Base-by-base conservation (phyloP, 148 eudicot genomes). In the Camellia sinensis region DNA sequence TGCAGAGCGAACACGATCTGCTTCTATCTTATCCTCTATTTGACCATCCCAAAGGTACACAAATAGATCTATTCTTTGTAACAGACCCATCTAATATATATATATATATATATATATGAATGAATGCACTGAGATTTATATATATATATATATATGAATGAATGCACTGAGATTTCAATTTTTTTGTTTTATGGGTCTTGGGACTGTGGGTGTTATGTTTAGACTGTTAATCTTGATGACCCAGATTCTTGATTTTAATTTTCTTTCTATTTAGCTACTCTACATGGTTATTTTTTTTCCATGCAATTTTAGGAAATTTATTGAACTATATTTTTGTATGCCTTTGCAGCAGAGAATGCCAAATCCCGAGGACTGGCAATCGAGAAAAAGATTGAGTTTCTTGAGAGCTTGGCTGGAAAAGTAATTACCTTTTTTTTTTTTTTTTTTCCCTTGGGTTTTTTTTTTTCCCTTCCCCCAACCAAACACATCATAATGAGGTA, bases 301-400 rank as follows among this genome's bases (percentile, higher is more conserved):
- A 48, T 48, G 52, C 52, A 48, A 7, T 48, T 48, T 48, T 48
- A 4, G 52, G 6, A 19, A 22, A 64, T 64, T 64, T 22, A 19
- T 13, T 79, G 74, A 56, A 11, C 22, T 61, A 65, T 67, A 75
- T 10, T 22, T 10, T 62, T 66, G 14, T 48, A 48, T 22, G 77
- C 75, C 63, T 50, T 77, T 83, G 88, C 87, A 91, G 95, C 87
- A 67, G 89, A 87, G 41, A 79, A 79, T 67, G 87, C 45, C 45
- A 88, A 86, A 84, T 83, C 98, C 19, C 82, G 92, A 54, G 94
- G 91, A 22, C 54, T 83, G 15, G 80, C 88, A 65, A 85, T 94
- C 74, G 98, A 94, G 90, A 88, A 80, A 29, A 94, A 90, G 91
- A 91, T 94, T 44, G 95, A 92, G 77, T 86, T 86, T 69, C 94